These are phyloP conservation scores for Favolaschia claudopus DNA, from an alignment of 768 basidiomycete genomes.

Conservation along the genomic window DNA sequence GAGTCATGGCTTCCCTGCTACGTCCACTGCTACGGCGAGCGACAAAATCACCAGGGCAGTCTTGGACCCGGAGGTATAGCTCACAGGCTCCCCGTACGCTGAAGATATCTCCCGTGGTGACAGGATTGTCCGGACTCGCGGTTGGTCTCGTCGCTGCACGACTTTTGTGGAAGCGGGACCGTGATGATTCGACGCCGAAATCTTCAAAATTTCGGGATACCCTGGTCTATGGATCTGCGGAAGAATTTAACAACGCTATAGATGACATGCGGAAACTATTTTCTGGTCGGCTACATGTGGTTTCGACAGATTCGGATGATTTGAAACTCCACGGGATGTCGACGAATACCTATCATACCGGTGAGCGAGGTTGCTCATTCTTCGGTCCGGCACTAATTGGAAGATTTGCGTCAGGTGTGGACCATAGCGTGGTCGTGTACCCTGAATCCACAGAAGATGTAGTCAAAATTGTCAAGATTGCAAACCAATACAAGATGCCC, in stretches of 20 bases:
- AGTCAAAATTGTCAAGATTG: constrained; percentile 76
- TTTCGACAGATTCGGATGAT: constrained; percentile 61
- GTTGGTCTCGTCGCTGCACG: no score
- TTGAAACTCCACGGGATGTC: constrained; percentile 64
- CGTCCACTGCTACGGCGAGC: no score
- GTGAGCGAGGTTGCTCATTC: constrained; percentile 39
- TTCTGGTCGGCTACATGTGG: constrained; percentile 40
- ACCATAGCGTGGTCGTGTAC: constrained; percentile 70
- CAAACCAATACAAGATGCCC: constrained; percentile 79
- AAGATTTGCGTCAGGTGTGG: constrained; percentile 38
- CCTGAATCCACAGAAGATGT: constrained; percentile 82
- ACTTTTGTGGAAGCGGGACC: no score
- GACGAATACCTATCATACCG: constrained; percentile 56
- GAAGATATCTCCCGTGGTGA: no score
- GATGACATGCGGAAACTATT: constrained; percentile 54
- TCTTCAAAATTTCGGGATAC: no score
- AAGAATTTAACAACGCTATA: constrained; percentile 63
- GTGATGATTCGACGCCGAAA: no score
- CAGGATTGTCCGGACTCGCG: no score
- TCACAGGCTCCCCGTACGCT: no score
- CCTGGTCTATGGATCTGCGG: constrained; percentile 55
- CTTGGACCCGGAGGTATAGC: no score
- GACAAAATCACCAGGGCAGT: no score
- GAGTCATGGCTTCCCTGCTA: no score
- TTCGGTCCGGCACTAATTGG: not conserved